These are phyloP conservation scores for Cladosporium colombiae DNA, from an alignment of 2,329 filamentous ascomycete species.

Conservation along the genomic window DNA sequence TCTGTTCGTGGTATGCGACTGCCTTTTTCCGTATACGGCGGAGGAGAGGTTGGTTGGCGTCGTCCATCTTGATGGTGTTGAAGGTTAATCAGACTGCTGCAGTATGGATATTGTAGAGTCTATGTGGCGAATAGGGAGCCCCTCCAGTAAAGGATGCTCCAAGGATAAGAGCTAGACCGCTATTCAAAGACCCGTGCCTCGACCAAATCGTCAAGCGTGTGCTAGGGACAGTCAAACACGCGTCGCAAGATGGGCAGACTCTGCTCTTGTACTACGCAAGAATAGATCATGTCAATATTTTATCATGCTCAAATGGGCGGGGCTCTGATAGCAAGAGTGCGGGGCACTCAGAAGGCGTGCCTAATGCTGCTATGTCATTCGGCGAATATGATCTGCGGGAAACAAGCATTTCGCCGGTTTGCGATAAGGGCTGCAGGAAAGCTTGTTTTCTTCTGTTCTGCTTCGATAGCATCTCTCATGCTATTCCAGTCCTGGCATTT, in stretches of 20 bases:
- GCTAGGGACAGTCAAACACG: neutral
- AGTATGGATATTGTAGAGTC: neutral
- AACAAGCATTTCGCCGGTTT: neutral
- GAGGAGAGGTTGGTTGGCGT: neutral
- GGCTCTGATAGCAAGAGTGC: neutral
- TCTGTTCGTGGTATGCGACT: slow-evolving; percentile 48
- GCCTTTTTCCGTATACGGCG: slow-evolving; percentile 24
- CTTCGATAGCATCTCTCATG: neutral
- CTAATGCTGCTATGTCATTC: neutral
- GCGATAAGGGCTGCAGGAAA: neutral
- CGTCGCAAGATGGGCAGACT: neutral
- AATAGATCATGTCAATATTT: neutral
- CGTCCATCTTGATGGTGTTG: slow-evolving; percentile 4
- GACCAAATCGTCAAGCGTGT: no score
- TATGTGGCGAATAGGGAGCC: neutral
- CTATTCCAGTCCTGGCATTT: neutral
- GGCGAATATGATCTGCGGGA: neutral
- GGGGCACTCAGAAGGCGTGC: neutral
- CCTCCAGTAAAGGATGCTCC: neutral
- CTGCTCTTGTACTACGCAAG: neutral
- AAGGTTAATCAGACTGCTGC: neutral
- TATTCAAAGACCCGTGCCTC: neutral
- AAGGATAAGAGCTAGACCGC: neutral
- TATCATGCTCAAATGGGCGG: neutral
- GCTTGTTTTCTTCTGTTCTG: neutral